Evolutionary conservation across 441 rosid genomes (phyloP), one percentile per base, ranked within the genome.

Genomic region (Jatropha podagrica): DNA sequence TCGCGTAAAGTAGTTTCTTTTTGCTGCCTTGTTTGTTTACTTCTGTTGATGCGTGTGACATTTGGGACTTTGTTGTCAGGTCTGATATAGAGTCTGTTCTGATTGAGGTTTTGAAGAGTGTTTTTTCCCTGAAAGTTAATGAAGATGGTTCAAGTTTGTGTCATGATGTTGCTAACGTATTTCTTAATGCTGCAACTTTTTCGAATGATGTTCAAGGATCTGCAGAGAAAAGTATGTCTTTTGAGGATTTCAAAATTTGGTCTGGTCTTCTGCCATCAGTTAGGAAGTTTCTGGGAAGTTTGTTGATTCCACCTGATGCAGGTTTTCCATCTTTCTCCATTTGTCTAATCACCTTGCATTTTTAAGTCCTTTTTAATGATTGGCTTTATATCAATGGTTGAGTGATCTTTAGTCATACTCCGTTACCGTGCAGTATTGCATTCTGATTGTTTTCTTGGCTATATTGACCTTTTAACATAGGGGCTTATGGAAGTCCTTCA

Each of bases 271-370:
- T 92, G 65, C 96, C 97, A 15, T 85, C 94, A 27, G 81, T 82
- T 62, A 89, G 97, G 86, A 95, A 90, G 86, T 89, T 90, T 77
- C 93, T 95, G n/a, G 92, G 96, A 73, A 84, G 91, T 86, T 83
- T 95, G 83, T 85, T 95, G 86, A 75, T 75, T 65, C 91, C 86
- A 14, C 86, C 92, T 5, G 75, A 83, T 82, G 77, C 88, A 88
- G 97, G 97, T 95, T 79, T 65, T 37, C 61, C 71, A 65, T 66
- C 56, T 27, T 73, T 80, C 38, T 74, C 41, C 32, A 40, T 27
- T 60, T 72, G 27, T 72, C 48, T 59, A 54, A 63, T 68, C 23
- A 1, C 68, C 3, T 27, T 8, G 18, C 52, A 18, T 8, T 55
- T 55, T 54, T 5, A 18, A 40, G 9, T 42, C 15, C 2, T 64